Evolutionary conservation across 2,329 filamentous ascomycete species (phyloP), one percentile per base, ranked within the genome.

Genomic region (Aspergillus bombycis): DNA sequence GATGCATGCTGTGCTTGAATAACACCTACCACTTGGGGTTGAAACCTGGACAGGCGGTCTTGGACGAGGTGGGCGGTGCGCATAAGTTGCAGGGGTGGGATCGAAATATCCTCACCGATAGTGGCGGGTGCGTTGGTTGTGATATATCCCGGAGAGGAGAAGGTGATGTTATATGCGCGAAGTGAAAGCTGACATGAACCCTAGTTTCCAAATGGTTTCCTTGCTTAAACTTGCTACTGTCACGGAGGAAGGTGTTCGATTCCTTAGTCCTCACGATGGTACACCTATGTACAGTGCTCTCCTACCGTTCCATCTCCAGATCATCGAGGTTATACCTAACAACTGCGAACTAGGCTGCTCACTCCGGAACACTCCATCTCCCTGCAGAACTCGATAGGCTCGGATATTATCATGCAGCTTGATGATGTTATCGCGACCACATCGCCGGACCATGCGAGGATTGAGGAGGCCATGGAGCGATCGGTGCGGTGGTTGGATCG

Each of bases 341-440:
- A 5, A 26, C 30, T 3, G n/a, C 16, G 21, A 55, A 19, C 19
- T 58, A 86, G 85, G 85, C 88, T 99, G 12, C 88, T 99, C 54
- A 99, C 95, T 0, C 95, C 95, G 0, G 96, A 99, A 78, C 94
- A 98, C 81, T 98, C 95, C 0, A 97, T 99, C 71, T 90, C 89
- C 12, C 85, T 99, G 4, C 95, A 99, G 77, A 98, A 99, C 79
- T 94, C 91, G 60, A 99, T 99, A 73, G 95, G 95, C 67, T 96
- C 93, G 67, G 95, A 99, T 79, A 98, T 99, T 71, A 97, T 98
- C 69, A 99, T 99, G 96, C 96, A 99, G 80, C 88, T 99, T 4
- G 95, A 99, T 82, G 96, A 99, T 78, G 96, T 99, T 16, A 91
- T 99, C 58, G 94, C 93, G 34, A 98, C 95, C 0, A 99, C 95